Percentiles rank a stretch among this genome's conserved stretches.
Evolutionary conservation across 108 stramenopile species (phyloP).

Genomic region (Fistulifera solaris): DNA sequence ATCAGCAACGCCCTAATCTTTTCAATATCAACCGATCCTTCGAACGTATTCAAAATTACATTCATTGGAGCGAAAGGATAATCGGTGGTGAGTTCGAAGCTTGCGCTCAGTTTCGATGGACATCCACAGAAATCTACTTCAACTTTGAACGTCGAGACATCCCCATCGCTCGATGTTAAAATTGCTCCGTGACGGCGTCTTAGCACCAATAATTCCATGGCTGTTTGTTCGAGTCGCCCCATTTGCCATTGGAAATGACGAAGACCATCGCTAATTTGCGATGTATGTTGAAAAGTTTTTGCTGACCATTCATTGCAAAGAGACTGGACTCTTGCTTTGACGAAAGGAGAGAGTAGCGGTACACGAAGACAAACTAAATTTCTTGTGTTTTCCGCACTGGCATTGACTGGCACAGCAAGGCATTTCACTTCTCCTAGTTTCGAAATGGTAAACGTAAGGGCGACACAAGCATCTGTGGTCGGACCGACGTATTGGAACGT

Average conservation of each 20-base stretch:
- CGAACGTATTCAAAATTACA: slow-evolving; percentile 23
- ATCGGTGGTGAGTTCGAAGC: slow-evolving; percentile 36
- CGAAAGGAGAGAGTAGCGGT: neutral
- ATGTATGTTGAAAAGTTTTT: neutral
- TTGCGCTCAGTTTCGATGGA: slow-evolving; percentile 21
- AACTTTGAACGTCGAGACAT: slow-evolving; percentile 25
- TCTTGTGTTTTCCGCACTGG: neutral
- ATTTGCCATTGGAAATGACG: slow-evolving; percentile 17
- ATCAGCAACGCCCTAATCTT: slow-evolving; percentile 27
- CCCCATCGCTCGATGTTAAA: slow-evolving; percentile 12
- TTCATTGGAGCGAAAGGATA: slow-evolving; percentile 60
- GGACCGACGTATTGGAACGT: too few species aligned
- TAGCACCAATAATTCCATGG: slow-evolving; percentile 22
- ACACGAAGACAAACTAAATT: neutral
- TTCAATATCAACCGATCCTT: slow-evolving; percentile 36
- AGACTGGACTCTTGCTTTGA: neutral
- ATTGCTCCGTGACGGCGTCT: slow-evolving; percentile 19
- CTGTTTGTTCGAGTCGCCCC: slow-evolving; percentile 25
- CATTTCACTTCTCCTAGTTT: slow-evolving; percentile 1
- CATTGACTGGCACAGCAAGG: too few species aligned
- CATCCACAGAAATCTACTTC: slow-evolving; percentile 22
- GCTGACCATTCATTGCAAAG: slow-evolving; percentile 2
- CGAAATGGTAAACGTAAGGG: neutral
- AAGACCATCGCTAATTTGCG: slow-evolving; percentile 7
- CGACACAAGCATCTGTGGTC: too few species aligned